phyloP scores from a whole-genome alignment of 2,329 filamentous ascomycete species.

The Neopestalotiopsis sp. region DNA sequence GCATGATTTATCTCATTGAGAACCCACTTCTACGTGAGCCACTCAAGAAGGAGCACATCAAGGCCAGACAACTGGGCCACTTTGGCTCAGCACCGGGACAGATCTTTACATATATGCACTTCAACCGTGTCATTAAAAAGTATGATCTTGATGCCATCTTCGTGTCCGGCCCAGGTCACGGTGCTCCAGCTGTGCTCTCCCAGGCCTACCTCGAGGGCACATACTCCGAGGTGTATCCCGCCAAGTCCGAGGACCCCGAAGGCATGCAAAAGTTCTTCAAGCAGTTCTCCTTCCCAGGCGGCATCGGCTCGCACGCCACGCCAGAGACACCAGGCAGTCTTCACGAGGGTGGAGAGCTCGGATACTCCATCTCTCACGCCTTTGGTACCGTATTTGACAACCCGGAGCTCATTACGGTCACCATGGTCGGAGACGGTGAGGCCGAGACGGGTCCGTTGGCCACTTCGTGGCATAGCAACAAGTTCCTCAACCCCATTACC shows the following conservation, averaged over 20 bases:
- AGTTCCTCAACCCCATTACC: slow-evolving; percentile 80
- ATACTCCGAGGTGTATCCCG: slow-evolving; percentile 79
- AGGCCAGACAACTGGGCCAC: slow-evolving; percentile 75
- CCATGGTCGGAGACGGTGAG: slow-evolving; percentile 82
- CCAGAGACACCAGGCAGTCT: slow-evolving; percentile 79
- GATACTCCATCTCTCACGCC: slow-evolving; percentile 81
- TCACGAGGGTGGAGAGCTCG: slow-evolving; percentile 81
- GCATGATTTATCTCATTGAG: slow-evolving; percentile 80
- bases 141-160: slow-evolving; percentile 76
- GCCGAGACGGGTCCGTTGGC: slow-evolving; percentile 82
- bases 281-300: slow-evolving; percentile 82
- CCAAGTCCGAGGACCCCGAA: slow-evolving; percentile 71
- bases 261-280: slow-evolving; percentile 82
- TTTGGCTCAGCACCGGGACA: slow-evolving; percentile 84
- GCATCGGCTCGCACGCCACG: slow-evolving; percentile 78
- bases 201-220: slow-evolving; percentile 80
- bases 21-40: slow-evolving; percentile 77
- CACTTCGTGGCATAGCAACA: slow-evolving; percentile 82
- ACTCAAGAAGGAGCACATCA: slow-evolving; percentile 73
- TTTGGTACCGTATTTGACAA: slow-evolving; percentile 80
- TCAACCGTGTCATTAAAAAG: slow-evolving; percentile 83
- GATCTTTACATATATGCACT: slow-evolving; percentile 82
- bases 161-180: slow-evolving; percentile 78
- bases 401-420: slow-evolving; percentile 75
- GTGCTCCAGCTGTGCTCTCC: slow-evolving; percentile 76